Percentiles rank a stretch among this genome's conserved stretches.
Conservation (phyloP, 208 protist genomes). For the Lotmaria passim region DNA sequence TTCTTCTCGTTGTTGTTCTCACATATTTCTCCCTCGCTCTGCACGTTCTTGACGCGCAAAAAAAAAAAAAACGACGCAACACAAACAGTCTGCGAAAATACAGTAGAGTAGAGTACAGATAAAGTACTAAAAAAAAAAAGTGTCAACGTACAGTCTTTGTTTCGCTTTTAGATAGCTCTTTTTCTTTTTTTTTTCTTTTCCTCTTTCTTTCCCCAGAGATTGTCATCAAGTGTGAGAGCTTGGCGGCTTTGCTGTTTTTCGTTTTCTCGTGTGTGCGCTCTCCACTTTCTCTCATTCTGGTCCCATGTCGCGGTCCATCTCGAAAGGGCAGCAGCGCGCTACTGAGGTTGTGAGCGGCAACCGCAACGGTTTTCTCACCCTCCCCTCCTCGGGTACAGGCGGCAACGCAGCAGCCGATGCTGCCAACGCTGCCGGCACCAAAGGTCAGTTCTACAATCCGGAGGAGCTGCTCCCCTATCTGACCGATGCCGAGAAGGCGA, state of each 20-base stretch:
- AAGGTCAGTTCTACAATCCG: constrained; percentile 60
- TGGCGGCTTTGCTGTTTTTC: too few species aligned
- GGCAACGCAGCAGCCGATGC: neutral
- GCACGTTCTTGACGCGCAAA: too few species aligned
- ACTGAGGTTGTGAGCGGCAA: constrained; percentile 33
- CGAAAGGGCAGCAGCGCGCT: constrained; percentile 35
- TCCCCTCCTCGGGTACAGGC: neutral
- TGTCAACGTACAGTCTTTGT: neutral
- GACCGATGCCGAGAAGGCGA: constrained; percentile 55
- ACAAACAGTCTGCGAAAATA: neutral
- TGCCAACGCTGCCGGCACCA: neutral
- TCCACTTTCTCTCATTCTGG: constrained; percentile 3
- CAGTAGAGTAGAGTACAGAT: neutral
- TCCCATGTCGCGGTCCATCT: constrained; percentile 29
- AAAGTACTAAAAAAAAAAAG: constrained; percentile 1
- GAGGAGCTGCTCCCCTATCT: constrained; percentile 77
- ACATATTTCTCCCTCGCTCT: too few species aligned
- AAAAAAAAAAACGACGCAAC: too few species aligned
- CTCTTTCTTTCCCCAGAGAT: too few species aligned
- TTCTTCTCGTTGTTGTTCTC: constrained; percentile 5
- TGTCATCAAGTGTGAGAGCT: too few species aligned
- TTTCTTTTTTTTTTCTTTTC: constrained; percentile 9
- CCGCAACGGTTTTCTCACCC: constrained; percentile 30
- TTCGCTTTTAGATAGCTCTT: neutral
- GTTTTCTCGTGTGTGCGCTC: neutral